Conservation (phyloP, 1,284 basidiomycete species). For the Takashimella tepidaria region DNA sequence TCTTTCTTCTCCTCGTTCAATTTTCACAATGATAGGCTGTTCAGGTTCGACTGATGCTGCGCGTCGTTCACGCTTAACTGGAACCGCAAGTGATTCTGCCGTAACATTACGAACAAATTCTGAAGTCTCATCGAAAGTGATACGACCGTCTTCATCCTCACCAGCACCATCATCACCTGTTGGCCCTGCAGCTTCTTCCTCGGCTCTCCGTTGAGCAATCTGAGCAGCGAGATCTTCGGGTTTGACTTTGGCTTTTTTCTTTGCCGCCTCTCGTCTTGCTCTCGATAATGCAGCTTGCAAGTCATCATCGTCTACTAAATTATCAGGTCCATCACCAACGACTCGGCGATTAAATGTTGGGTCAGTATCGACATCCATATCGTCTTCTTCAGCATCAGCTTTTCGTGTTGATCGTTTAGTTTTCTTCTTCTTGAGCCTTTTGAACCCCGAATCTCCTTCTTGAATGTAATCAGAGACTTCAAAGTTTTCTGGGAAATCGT, state of each 20-base stretch:
- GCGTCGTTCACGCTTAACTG: conserved; percentile 39
- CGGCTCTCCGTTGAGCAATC: conserved; percentile 57
- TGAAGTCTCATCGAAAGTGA: conserved; percentile 94
- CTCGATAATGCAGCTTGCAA: conserved; percentile 87
- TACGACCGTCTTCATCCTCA: conserved; percentile 57
- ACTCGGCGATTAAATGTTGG: conserved; percentile 43
- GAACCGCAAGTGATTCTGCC: conserved; percentile 41
- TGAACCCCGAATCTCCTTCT: conserved; percentile 88
- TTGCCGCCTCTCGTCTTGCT: conserved; percentile 72
- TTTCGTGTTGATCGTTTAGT: conserved; percentile 67
- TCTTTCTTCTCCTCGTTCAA: conserved; percentile 40
- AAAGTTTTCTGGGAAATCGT: conserved; percentile 63
- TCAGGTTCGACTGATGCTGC: conserved; percentile 49
- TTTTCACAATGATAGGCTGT: conserved; percentile 52
- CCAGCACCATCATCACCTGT: conserved; percentile 59
- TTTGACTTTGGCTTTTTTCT: conserved; percentile 69
- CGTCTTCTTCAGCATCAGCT: conserved; percentile 58
- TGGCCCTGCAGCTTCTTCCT: conserved; percentile 49
- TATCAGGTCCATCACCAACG: conserved; percentile 63
- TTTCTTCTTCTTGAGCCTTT: conserved; percentile 92
- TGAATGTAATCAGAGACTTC: conserved; percentile 82
- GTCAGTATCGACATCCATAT: conserved; percentile 73
- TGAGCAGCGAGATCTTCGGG: conserved; percentile 79
- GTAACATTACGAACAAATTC: conserved; percentile 92
- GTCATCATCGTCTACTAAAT: conserved; percentile 98